Evolutionary conservation across 768 basidiomycete species (phyloP).

Genomic region (Boletus speciosus): DNA sequence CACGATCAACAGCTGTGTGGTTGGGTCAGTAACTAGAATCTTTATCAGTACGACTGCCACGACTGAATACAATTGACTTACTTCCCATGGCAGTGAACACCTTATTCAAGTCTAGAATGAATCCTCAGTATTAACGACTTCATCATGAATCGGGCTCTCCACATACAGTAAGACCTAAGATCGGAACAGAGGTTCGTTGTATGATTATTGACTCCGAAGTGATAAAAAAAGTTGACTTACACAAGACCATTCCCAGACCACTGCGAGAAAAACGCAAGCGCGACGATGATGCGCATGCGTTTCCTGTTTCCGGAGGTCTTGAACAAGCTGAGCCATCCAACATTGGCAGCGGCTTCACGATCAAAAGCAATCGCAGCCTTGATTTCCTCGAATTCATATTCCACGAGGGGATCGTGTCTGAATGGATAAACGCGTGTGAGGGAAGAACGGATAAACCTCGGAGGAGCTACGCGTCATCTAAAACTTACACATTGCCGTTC

Average conservation of each 20-base stretch:
- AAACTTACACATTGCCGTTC: not conserved
- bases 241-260: conserved; percentile 28
- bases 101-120: conserved; percentile 44
- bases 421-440: not conserved
- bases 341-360: not conserved
- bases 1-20: conserved; percentile 42
- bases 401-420: not conserved
- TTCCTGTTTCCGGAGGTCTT: not conserved
- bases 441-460: not conserved
- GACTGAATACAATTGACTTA: not conserved
- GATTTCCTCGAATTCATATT: not conserved
- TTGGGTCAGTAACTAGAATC: conserved; percentile 39
- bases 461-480: no score
- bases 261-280: not conserved
- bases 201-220: not conserved
- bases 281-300: not conserved
- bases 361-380: not conserved
- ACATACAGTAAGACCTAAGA: conserved; percentile 29
- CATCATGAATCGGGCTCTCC: not conserved
- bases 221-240: conserved; percentile 6
- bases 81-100: conserved; percentile 48
- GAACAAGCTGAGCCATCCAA: not conserved
- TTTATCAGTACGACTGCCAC: not conserved
- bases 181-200: not conserved
- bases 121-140: not conserved